Base-by-base conservation (phyloP, 2,329 filamentous ascomycete genomes). In the Fusarium oxysporum region DNA sequence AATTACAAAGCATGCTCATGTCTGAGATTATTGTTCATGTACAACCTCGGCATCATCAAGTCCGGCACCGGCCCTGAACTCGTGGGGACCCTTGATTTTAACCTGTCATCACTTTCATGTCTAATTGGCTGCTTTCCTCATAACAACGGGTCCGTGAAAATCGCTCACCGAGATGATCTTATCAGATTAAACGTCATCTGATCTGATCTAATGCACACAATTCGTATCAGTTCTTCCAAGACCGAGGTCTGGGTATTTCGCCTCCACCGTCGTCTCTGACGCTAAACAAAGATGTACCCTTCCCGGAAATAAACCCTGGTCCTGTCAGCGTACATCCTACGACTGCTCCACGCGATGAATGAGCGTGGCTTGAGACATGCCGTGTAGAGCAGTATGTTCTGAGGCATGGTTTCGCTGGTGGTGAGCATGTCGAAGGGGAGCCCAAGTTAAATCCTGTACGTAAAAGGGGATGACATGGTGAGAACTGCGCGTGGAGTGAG, bases 401-500 rank as follows among this genome's bases (percentile, higher is more conserved):
- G 19, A 69, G 64, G 3, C 69, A 72, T 50, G 69, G 70, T 30
- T 54, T 73, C 25, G 61, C 64, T 8, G 74, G 68, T 8, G 55
- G 75, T 25, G 70, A 65, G 14, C 56, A 58, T 11, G 47, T 62
- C 40, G 69, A 33, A 23, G 65, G 53, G 23, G 17, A n/a, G 3
- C 23, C 28, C 23, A 50, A 12, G 13, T 82, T 83, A 51, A 71
- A 71, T 21, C 61, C 74, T 23, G 80, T 25, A 25, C 5, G 23
- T 25, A 25, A 25, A 25, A 25, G 4, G 78, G 2, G 76, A 77
- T 50, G 72, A 80, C 10, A 78, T 79, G 65, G 75, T 76, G 5
- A 57, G 62, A 28, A 73, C 72, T 13, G 60, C 65, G 6, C 65
- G 72, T 10, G 69, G 74, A 3, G 74, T 72, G 6, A 75, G 72